These are phyloP conservation scores for Stromatinia cepivora DNA, from an alignment of 2,329 filamentous ascomycete genomes.

Conservation along the genomic window DNA sequence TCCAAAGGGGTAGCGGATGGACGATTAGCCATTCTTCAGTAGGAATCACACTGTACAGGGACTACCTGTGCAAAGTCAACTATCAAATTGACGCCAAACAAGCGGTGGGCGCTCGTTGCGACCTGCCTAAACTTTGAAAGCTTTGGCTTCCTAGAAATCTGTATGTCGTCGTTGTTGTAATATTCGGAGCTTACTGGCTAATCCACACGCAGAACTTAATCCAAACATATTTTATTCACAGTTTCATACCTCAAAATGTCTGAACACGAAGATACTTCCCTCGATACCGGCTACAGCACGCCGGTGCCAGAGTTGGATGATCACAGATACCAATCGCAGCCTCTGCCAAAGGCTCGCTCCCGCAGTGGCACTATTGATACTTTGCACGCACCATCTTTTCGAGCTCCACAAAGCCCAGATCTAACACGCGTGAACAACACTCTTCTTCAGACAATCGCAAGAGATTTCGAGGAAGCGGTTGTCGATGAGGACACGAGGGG, in stretches of 20 bases:
- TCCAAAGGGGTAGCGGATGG: slow-evolving; percentile 30
- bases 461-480: slow-evolving; percentile 86
- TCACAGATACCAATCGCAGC: slow-evolving; percentile 69
- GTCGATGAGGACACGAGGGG: slow-evolving; percentile 69
- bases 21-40: slow-evolving; percentile 26
- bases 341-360: slow-evolving; percentile 58
- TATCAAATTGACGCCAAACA: slow-evolving; percentile 52
- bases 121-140: slow-evolving; percentile 45
- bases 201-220: slow-evolving; percentile 26
- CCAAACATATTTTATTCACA: slow-evolving; percentile 29
- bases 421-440: slow-evolving; percentile 45
- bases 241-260: slow-evolving; percentile 59
- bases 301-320: slow-evolving; percentile 83
- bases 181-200: background rate
- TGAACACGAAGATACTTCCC: slow-evolving; percentile 59
- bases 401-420: slow-evolving; percentile 39
- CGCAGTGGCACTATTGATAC: slow-evolving; percentile 76
- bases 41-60: slow-evolving; percentile 39
- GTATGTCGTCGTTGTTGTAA: slow-evolving; percentile 3
- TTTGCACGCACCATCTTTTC: slow-evolving; percentile 54
- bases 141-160: slow-evolving; percentile 23
- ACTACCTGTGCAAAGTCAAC: slow-evolving; percentile 42
- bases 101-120: slow-evolving; percentile 56
- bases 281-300: slow-evolving; percentile 67
- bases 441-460: slow-evolving; percentile 52